Evolutionary conservation across 495 filamentous ascomycete species (phyloP).

Genomic region (Tuber microsphaerosporum): DNA sequence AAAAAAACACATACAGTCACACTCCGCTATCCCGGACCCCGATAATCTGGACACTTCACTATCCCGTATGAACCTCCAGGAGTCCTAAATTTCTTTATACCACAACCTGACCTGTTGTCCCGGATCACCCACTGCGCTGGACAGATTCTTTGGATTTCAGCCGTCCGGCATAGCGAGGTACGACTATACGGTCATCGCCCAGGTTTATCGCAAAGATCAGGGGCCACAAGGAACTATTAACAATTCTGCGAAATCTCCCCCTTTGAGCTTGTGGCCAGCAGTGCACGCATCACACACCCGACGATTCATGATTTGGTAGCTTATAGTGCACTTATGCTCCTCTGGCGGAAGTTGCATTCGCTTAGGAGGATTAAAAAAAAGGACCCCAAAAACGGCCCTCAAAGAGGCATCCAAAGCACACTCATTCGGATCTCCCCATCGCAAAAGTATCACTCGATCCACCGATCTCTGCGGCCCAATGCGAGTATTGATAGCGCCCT

Average conservation of each 20-base stretch:
- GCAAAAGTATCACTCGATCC: not conserved
- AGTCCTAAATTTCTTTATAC: too few species aligned
- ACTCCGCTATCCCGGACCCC: too few species aligned
- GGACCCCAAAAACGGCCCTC: not conserved
- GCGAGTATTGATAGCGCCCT: not conserved
- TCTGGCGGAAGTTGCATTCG: not conserved
- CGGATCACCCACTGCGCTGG: too few species aligned
- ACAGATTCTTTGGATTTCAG: too few species aligned
- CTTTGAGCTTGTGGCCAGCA: not conserved
- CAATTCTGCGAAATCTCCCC: not conserved
- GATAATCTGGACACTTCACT: too few species aligned
- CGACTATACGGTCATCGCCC: not conserved
- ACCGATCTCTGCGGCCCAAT: not conserved
- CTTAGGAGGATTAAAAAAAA: not conserved
- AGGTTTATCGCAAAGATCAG: not conserved
- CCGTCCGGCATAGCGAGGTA: too few species aligned
- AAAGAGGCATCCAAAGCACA: not conserved
- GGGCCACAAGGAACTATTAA: not conserved
- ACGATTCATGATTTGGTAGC: not conserved
- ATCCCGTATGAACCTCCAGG: too few species aligned
- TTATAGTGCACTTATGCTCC: not conserved
- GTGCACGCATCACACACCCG: not conserved
- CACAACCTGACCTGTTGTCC: too few species aligned
- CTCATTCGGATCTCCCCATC: not conserved
- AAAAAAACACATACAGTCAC: not conserved